These are phyloP conservation scores for Mallotus repandus DNA, from an alignment of 441 rosid species.

Conservation along the genomic window DNA sequence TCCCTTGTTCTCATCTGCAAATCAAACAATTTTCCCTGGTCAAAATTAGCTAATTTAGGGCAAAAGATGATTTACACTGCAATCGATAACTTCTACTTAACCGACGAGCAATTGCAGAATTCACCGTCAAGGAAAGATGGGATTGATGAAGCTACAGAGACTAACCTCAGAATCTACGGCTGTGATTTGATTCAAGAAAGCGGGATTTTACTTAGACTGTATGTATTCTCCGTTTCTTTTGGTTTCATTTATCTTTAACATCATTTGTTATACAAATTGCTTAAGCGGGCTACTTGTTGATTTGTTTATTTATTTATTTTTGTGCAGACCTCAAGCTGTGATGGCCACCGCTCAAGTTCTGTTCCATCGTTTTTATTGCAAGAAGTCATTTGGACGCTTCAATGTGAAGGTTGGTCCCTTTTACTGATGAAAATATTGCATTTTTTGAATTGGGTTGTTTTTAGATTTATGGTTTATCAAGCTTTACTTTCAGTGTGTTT, in stretches of 20 bases:
- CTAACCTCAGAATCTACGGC: constrained; percentile 75
- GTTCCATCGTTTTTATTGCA: constrained; percentile 89
- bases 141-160: constrained; percentile 77
- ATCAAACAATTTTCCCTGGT: no score
- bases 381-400: constrained; percentile 86
- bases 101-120: constrained; percentile 64
- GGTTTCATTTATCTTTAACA: neutral
- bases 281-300: neutral
- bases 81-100: constrained; percentile 80
- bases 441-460: neutral
- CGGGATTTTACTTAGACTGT: constrained; percentile 81
- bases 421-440: neutral
- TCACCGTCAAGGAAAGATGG: constrained; percentile 90
- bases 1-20: no score
- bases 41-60: no score
- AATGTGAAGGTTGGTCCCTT: constrained; percentile 65
- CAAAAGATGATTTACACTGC: constrained; percentile 78
- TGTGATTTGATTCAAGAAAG: constrained; percentile 94
- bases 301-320: neutral
- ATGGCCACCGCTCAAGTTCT: constrained; percentile 97
- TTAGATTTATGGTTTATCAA: neutral
- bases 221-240: constrained; percentile 17
- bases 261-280: neutral
- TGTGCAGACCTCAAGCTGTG: constrained; percentile 79
- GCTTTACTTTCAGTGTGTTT: neutral